Evolutionary conservation across 805 yeast species (phyloP).

Genomic region (Zygoascus tannicola): DNA sequence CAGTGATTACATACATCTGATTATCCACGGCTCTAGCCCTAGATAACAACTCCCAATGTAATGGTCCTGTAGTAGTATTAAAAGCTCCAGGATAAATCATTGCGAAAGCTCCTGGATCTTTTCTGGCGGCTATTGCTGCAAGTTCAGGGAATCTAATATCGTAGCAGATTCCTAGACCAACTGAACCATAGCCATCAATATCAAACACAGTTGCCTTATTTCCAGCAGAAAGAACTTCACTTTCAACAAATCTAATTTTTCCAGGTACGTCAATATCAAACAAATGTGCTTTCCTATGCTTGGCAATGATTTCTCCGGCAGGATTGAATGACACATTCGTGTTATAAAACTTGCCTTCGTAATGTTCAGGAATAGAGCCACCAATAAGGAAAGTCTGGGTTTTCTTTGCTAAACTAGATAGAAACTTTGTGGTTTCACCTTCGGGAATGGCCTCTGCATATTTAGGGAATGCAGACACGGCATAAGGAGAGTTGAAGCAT

Average conservation of each 20-base stretch:
- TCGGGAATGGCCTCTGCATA: slow-evolving; percentile 82
- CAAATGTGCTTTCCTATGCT: slow-evolving; percentile 83
- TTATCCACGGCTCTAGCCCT: slow-evolving; percentile 82
- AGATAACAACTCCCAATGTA: slow-evolving; percentile 80
- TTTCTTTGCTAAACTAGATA: slow-evolving; percentile 58
- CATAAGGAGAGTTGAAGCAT: slow-evolving; percentile 93
- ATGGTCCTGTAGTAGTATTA: slow-evolving; percentile 84
- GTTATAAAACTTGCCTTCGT: slow-evolving; percentile 54
- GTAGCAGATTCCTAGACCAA: slow-evolving; percentile 85
- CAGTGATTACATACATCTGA: slow-evolving; percentile 75
- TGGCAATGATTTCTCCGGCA: slow-evolving; percentile 68
- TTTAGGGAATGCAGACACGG: slow-evolving; percentile 74
- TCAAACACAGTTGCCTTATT: slow-evolving; percentile 70
- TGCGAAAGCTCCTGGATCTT: slow-evolving; percentile 56
- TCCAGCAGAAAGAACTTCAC: slow-evolving; percentile 67
- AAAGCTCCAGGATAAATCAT: slow-evolving; percentile 88
- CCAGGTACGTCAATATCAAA: slow-evolving; percentile 91
- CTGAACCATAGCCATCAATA: slow-evolving; percentile 52
- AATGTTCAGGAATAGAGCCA: slow-evolving; percentile 84
- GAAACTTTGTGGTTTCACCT: slow-evolving; percentile 52
- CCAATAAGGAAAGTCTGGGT: slow-evolving; percentile 64
- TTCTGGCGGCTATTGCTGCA: slow-evolving; percentile 53
- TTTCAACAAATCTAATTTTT: slow-evolving; percentile 82
- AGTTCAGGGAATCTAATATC: slow-evolving; percentile 90
- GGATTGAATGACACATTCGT: slow-evolving; percentile 67